Conservation (phyloP, 345 rosid species). For the Salix udensis region DNA sequence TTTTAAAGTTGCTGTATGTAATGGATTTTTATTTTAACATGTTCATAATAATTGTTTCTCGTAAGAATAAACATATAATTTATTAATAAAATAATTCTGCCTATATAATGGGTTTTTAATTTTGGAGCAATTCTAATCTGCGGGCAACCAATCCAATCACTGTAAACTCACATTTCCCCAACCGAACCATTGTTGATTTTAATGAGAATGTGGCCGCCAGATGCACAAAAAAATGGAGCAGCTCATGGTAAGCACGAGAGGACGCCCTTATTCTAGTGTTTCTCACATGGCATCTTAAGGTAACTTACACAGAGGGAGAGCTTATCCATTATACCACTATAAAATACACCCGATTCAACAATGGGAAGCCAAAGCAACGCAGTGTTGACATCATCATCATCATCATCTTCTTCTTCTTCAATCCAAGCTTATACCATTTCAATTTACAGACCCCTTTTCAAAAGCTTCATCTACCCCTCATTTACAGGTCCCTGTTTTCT, state of each 20-base stretch:
- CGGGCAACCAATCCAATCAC: neutral
- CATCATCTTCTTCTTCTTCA: neutral
- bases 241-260: neutral
- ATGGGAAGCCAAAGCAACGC: neutral
- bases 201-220: neutral
- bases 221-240: neutral
- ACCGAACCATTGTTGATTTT: neutral
- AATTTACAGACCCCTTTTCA: neutral
- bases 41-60: too few relatives aligned
- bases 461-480: too few relatives aligned
- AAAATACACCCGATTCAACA: slow-evolving; percentile 4
- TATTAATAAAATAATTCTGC: neutral
- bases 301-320: neutral
- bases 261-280: neutral
- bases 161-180: neutral
- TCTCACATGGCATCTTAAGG: neutral
- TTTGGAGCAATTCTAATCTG: neutral
- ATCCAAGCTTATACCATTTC: neutral
- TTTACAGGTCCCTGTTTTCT: neutral
- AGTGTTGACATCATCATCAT: too few relatives aligned
- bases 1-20: too few relatives aligned
- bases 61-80: too few relatives aligned
- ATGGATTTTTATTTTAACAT: too few relatives aligned
- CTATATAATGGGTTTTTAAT: neutral
- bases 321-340: slow-evolving; percentile 39